These are phyloP conservation scores for Anthoceros angustus DNA, from an alignment of 225 moss, liverwort and hornwort species.

Conservation along the genomic window DNA sequence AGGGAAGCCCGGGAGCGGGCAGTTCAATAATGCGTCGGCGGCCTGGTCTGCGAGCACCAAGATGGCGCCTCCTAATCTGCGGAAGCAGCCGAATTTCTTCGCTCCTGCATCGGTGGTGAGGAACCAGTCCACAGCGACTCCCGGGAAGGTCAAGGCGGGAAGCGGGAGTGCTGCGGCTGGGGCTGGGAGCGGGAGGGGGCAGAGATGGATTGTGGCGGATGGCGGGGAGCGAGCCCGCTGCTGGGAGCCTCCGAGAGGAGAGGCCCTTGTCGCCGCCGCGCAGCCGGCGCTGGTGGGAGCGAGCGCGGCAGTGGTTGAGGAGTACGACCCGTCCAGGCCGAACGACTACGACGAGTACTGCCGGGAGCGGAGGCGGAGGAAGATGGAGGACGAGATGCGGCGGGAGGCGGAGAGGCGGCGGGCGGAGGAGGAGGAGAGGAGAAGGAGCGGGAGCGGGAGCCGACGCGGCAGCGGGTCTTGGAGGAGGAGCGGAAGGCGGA, in stretches of 20 bases:
- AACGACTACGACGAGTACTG: conserved; percentile 95
- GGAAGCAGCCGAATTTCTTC: conserved; percentile 53
- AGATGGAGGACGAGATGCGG: conserved; percentile 92
- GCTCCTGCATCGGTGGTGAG: conserved; percentile 81
- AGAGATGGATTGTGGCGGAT: conserved; percentile 44
- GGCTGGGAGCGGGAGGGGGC: neutral
- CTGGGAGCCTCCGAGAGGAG: conserved; percentile 23
- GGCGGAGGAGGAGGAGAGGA: conserved; percentile 80
- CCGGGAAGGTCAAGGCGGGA: conserved; percentile 21
- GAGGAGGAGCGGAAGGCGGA: conserved; percentile 42
- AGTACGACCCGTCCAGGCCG: conserved; percentile 88
- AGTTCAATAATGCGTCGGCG: conserved; percentile 21
- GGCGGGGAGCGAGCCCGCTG: conserved; percentile 15
- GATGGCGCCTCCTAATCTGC: conserved; percentile 69
- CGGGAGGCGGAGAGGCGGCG: conserved; percentile 70
- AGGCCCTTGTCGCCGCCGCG: conserved; percentile 30
- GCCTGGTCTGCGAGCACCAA: conserved; percentile 47
- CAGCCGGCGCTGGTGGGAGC: conserved; percentile 67
- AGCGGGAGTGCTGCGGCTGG: conserved; percentile 6
- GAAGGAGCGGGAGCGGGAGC: conserved; percentile 47
- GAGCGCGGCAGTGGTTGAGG: conserved; percentile 73
- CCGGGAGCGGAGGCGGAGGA: conserved; percentile 72
- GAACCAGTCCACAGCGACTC: conserved; percentile 44
- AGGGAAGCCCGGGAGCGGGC: conserved; percentile 19
- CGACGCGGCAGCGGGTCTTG: conserved; percentile 47